Conservation (phyloP, 2,329 filamentous ascomycete genomes). For the Lachnellula subtilissima region DNA sequence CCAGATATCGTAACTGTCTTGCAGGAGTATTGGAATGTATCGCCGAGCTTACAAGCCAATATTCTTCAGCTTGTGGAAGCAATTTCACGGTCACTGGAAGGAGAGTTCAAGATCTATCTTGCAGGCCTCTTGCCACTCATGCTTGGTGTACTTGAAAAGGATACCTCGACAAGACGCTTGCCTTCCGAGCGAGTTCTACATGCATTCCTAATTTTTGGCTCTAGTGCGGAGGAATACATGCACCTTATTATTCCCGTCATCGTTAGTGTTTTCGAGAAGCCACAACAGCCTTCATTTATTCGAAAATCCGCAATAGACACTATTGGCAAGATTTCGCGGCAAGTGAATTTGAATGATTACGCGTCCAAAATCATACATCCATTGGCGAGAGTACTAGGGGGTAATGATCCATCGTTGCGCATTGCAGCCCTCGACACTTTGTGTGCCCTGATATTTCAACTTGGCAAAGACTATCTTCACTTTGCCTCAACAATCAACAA, state of each 20-base stretch:
- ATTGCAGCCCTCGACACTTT: conserved; percentile 86
- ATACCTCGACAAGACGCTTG: conserved; percentile 67
- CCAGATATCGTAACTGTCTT: conserved; percentile 81
- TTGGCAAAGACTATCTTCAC: conserved; percentile 91
- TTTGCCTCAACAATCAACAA: conserved; percentile 95
- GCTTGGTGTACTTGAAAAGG: conserved; percentile 88
- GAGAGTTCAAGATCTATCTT: conserved; percentile 96
- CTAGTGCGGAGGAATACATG: conserved; percentile 98
- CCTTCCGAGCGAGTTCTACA: conserved; percentile 89
- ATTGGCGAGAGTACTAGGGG: conserved; percentile 73
- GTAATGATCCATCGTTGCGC: conserved; percentile 67
- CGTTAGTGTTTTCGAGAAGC: conserved; percentile 88
- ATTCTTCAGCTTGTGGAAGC: conserved; percentile 90
- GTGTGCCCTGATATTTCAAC: conserved; percentile 90
- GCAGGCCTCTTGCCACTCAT: conserved; percentile 86
- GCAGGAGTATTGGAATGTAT: conserved; percentile 83
- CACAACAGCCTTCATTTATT: conserved; percentile 72
- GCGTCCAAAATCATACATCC: conserved; percentile 96
- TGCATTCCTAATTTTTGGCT: conserved; percentile 91
- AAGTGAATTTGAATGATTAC: conserved; percentile 96
- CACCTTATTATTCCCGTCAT: conserved; percentile 96
- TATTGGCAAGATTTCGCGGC: conserved; percentile 85
- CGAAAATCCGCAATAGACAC: conserved; percentile 90
- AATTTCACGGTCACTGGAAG: conserved; percentile 87
- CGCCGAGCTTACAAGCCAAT: conserved; percentile 77